phyloP scores from a whole-genome alignment of 2,329 filamentous ascomycete species.

The Pseudocercospora vitis region DNA sequence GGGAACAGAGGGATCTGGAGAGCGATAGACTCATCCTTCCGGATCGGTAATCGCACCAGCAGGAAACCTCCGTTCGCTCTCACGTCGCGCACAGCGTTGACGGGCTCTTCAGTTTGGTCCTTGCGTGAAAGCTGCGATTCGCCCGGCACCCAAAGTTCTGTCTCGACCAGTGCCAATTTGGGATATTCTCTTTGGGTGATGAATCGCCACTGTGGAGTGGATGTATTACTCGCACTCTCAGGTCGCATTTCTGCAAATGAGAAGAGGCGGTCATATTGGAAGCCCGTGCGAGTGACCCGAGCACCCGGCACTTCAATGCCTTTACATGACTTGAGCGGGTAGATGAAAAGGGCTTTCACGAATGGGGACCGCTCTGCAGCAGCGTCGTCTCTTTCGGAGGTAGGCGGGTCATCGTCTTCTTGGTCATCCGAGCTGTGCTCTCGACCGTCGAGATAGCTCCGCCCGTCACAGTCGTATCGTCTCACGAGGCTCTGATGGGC shows the following conservation, averaged over 20 bases:
- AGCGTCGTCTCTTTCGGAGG: slow-evolving; percentile 11
- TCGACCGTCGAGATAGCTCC: not conserved
- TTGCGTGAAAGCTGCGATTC: not conserved
- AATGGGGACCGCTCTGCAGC: slow-evolving; percentile 10
- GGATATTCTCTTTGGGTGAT: slow-evolving; percentile 70
- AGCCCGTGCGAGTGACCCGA: slow-evolving; percentile 45
- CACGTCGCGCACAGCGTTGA: slow-evolving; percentile 45
- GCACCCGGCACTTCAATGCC: slow-evolving; percentile 41
- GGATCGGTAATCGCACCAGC: slow-evolving; percentile 66
- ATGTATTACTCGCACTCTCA: slow-evolving; percentile 27
- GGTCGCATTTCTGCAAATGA: slow-evolving; percentile 66
- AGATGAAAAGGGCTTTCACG: slow-evolving; percentile 45
- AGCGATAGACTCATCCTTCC: slow-evolving; percentile 54
- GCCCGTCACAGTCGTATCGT: not conserved
- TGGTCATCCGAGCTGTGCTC: not conserved
- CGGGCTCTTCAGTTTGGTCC: not conserved
- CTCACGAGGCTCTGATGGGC: too few relatives aligned
- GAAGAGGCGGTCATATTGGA: slow-evolving; percentile 47
- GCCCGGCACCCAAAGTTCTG: slow-evolving; percentile 70
- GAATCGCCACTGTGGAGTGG: slow-evolving; percentile 62
- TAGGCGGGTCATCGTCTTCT: not conserved
- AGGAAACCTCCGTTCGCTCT: slow-evolving; percentile 60
- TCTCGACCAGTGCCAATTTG: slow-evolving; percentile 66
- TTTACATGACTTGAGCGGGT: slow-evolving; percentile 52
- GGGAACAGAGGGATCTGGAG: slow-evolving; percentile 68